Conservation (phyloP, 805 yeast genomes). For the Diddensiella transvaalensis region DNA sequence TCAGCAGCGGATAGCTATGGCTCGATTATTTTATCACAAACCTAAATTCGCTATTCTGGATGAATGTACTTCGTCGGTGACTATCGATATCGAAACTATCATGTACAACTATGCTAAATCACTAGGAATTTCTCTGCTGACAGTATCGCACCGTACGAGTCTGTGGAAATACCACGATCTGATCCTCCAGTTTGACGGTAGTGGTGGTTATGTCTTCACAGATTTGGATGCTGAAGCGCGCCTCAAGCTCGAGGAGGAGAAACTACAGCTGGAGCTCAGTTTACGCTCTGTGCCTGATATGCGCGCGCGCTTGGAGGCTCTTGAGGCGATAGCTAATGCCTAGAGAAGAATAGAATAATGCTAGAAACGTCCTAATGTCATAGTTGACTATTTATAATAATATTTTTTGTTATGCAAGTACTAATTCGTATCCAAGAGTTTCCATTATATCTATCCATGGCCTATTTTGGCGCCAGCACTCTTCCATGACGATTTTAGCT, state of each 20-base stretch:
- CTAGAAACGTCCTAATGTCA: no score
- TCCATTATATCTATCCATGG: constrained; percentile 51
- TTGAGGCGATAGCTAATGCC: constrained; percentile 27
- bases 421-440: constrained; percentile 41
- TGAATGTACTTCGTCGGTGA: constrained; percentile 93
- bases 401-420: constrained; percentile 37
- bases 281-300: constrained; percentile 68
- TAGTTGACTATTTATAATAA: background rate
- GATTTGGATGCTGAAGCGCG: constrained; percentile 71
- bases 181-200: constrained; percentile 82
- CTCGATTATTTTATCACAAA: constrained; percentile 81
- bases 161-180: constrained; percentile 88
- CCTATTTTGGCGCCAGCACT: constrained; percentile 52
- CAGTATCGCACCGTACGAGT: constrained; percentile 90
- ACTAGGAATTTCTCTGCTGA: constrained; percentile 74
- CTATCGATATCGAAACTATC: constrained; percentile 84
- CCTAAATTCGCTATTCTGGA: constrained; percentile 94
- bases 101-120: constrained; percentile 82
- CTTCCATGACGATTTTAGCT: constrained; percentile 46
- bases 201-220: constrained; percentile 61
- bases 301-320: constrained; percentile 61
- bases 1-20: constrained; percentile 91
- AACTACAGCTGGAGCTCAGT: constrained; percentile 62
- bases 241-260: constrained; percentile 71
- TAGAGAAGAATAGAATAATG: constrained; percentile 1